phyloP scores from a whole-genome alignment of 108 stramenopile species.

The Skeletonema grethae region DNA sequence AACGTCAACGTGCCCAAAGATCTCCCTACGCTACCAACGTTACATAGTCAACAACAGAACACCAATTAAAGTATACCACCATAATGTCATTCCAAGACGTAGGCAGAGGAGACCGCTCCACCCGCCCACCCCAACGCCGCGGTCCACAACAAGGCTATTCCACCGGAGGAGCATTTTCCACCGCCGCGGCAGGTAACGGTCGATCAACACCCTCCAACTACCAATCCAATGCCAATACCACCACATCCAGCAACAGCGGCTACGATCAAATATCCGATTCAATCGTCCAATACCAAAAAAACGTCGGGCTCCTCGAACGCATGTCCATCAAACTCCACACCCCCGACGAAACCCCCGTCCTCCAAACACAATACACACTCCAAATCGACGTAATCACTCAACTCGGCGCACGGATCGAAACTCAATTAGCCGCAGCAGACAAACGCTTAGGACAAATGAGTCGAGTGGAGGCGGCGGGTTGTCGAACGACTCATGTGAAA shows the following conservation, averaged over 20 bases:
- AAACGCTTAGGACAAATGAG: constrained; percentile 20
- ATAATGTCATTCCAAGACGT: constrained; percentile 56
- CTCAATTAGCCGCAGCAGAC: constrained; percentile 49
- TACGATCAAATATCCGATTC: constrained; percentile 57
- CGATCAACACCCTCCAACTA: background rate
- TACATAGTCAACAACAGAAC: too few species aligned
- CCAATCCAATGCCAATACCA: background rate
- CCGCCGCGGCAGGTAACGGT: constrained; percentile 12
- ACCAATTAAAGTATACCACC: background rate
- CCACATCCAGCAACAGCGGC: background rate
- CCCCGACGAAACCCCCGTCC: constrained; percentile 43
- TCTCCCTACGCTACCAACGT: too few species aligned
- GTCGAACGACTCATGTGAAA: constrained; percentile 63
- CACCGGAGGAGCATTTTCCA: constrained; percentile 10
- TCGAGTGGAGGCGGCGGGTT: constrained; percentile 42
- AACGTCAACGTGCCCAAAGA: too few species aligned
- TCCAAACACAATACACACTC: constrained; percentile 75
- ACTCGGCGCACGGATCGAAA: constrained; percentile 59
- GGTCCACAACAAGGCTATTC: constrained; percentile 14
- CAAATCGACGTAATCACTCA: constrained; percentile 78
- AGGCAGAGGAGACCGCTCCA: constrained; percentile 15
- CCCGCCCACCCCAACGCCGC: background rate
- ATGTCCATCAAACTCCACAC: constrained; percentile 62
- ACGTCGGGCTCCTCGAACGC: constrained; percentile 81
- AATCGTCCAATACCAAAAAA: constrained; percentile 74